Evolutionary conservation across 1,284 basidiomycete species (phyloP).

Genomic region (Leccinum fuscescens): DNA sequence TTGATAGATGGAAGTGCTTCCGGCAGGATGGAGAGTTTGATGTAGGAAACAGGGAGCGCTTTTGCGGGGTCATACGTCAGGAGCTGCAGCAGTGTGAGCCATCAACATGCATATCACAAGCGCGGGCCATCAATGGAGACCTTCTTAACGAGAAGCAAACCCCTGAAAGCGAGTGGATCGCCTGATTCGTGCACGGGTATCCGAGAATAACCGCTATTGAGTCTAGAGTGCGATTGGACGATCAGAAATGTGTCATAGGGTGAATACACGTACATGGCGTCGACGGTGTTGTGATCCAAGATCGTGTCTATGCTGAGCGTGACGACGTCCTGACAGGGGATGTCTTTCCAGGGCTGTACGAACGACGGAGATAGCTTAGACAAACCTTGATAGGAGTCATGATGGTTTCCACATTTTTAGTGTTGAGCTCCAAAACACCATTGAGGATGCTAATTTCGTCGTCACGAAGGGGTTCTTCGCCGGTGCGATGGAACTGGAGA

Average conservation of each 20-base stretch:
- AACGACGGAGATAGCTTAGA: background rate
- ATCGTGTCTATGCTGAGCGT: slow-evolving; percentile 76
- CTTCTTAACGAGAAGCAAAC: slow-evolving; percentile 86
- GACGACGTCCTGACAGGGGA: slow-evolving; percentile 62
- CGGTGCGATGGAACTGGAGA: slow-evolving; percentile 85
- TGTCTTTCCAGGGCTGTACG: background rate
- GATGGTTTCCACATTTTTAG: slow-evolving; percentile 79
- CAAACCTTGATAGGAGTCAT: slow-evolving; percentile 83
- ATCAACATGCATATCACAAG: background rate
- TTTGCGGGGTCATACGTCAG: slow-evolving; percentile 88
- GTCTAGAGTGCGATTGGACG: slow-evolving; percentile 35
- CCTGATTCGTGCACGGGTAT: slow-evolving; percentile 87
- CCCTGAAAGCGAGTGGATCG: slow-evolving; percentile 76
- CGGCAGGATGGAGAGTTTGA: slow-evolving; percentile 81
- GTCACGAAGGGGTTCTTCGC: slow-evolving; percentile 84
- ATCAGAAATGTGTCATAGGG: background rate
- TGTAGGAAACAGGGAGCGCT: slow-evolving; percentile 71
- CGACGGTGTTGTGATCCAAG: slow-evolving; percentile 77
- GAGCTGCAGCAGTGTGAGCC: slow-evolving; percentile 41
- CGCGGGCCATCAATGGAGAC: slow-evolving; percentile 32
- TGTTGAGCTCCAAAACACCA: slow-evolving; percentile 83
- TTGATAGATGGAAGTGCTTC: slow-evolving; percentile 87
- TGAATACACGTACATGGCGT: slow-evolving; percentile 56
- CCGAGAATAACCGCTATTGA: slow-evolving; percentile 87
- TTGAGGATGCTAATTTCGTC: slow-evolving; percentile 89